Evolutionary conservation across 352 stramenopile species (phyloP), one percentile per base, ranked within the genome.

Genomic region (Achlya hypogyna): DNA sequence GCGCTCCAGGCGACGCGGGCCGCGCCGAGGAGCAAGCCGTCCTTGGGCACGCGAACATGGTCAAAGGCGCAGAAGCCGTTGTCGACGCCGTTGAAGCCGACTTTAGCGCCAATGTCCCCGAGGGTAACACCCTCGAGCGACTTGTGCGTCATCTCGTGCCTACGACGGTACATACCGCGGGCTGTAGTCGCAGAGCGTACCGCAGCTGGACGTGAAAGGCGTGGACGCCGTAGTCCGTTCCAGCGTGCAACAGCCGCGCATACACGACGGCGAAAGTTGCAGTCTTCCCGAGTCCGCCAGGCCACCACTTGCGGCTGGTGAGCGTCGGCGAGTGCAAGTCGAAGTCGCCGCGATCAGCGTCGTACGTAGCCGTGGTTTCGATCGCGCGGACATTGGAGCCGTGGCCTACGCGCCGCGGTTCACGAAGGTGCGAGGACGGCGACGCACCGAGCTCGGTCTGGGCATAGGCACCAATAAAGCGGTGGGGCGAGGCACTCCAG

Each of bases 231-330:
- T 79, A 74, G 71, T 94, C 75, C 25, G 74, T 76, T 2, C 72
- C 72, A 22, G 78, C 74, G 0, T 76, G 27, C 0, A 78, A 71
- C 1, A 98, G 74, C 12, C 84, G 86, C 4, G 91, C 89, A 72
- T 97, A 96, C 0, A 97, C 81, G 72, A 97, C 95, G 25, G 93
- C 92, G 71, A 96, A 85, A 69, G 87, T 98, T 28, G 86, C 89
- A 0, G 89, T 97, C 64, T 88, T 86, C 12, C 88, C 93, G 6
- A 98, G 72, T 1, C 85, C 95, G 16, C 92, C 91, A 0, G 93
- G 93, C 96, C 96, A 99, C 84, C 96, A 98, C 75, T 98, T 99
- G 65, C 82, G 79, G 58, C 80, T 87, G 27, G 94, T 98, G 25
- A 98, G 65, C 18, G 93, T 98, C 0, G 96, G 96, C 8, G 91